Percentiles rank a stretch among this genome's conserved stretches.
phyloP scores from a whole-genome alignment of 306 rosid genomes.

The Prunus kanzakura region DNA sequence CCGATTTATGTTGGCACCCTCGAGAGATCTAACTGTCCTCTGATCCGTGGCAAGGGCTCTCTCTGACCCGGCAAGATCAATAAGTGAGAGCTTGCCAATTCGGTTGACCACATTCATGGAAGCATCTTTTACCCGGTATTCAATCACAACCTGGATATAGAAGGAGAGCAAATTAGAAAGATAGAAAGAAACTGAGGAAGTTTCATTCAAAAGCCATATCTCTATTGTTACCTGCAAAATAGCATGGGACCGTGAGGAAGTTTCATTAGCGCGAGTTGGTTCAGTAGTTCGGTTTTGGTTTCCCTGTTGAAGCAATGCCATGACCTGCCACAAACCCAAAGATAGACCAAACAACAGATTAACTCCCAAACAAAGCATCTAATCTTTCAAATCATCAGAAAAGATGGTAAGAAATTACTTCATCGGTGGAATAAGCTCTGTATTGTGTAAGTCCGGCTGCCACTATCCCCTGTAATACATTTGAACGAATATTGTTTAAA shows the following conservation, averaged over 20 bases:
- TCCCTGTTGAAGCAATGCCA: constrained; percentile 96
- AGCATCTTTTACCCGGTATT: constrained; percentile 78
- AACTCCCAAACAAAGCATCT: constrained; percentile 4
- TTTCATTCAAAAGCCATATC: neutral
- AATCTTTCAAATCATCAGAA: neutral
- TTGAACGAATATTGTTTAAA: constrained; percentile 12
- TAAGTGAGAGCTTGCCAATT: constrained; percentile 86
- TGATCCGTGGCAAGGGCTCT: constrained; percentile 97
- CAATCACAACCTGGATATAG: constrained; percentile 63
- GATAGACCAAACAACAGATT: constrained; percentile 5
- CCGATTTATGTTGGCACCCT: constrained; percentile 94
- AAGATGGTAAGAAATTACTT: constrained; percentile 46
- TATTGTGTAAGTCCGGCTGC: constrained; percentile 96
- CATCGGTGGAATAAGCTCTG: constrained; percentile 94
- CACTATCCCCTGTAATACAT: constrained; percentile 65
- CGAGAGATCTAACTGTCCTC: constrained; percentile 87
- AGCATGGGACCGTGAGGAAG: constrained; percentile 97
- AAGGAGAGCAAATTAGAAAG: constrained; percentile 3
- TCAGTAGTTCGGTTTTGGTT: constrained; percentile 91
- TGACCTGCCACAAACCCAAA: constrained; percentile 60
- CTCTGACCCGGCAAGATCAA: constrained; percentile 98
- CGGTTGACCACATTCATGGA: constrained; percentile 63
- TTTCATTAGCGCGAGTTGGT: constrained; percentile 92
- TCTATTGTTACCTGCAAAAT: constrained; percentile 69
- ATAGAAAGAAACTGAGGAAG: neutral